A percentile compares a stretch with the other conserved stretches of the same genome.
Evolutionary conservation across 495 filamentous ascomycete species (phyloP).

Genomic region (Trichodelitschia bisporula): DNA sequence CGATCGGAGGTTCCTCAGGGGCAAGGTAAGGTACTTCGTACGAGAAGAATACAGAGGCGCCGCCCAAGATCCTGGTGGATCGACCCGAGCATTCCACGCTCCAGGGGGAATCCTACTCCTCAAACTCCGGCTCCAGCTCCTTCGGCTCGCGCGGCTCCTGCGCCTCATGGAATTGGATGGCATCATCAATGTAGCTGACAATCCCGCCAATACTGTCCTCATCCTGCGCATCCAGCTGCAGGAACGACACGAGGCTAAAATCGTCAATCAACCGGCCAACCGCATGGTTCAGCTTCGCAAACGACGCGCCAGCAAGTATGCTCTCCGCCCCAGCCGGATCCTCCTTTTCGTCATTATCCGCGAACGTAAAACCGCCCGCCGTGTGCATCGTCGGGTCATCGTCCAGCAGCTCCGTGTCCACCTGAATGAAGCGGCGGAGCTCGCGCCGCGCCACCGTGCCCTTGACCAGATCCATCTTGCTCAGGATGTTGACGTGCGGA

Average conservation of each 20-base stretch:
- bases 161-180: constrained; percentile 85
- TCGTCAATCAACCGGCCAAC: constrained; percentile 81
- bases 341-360: constrained; percentile 16
- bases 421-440: constrained; percentile 64
- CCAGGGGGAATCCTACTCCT: too few relatives aligned
- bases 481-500: constrained; percentile 81
- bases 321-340: constrained; percentile 35
- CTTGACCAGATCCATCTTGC: constrained; percentile 90
- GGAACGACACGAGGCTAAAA: constrained; percentile 92
- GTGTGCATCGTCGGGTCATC: constrained; percentile 27
- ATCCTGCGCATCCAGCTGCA: constrained; percentile 70
- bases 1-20: too few relatives aligned
- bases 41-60: too few relatives aligned
- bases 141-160: constrained; percentile 82
- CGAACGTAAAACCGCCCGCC: constrained; percentile 11
- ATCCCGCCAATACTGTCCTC: constrained; percentile 81
- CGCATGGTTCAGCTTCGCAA: constrained; percentile 54
- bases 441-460: constrained; percentile 61
- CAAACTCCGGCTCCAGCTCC: constrained; percentile 41
- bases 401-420: constrained; percentile 52
- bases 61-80: too few relatives aligned
- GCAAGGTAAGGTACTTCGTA: too few relatives aligned
- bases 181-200: constrained; percentile 93
- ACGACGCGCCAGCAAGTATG: constrained; percentile 56
- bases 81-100: too few relatives aligned